These are phyloP conservation scores for Xylaria curta DNA, from an alignment of 495 filamentous ascomycete species.

Conservation along the genomic window DNA sequence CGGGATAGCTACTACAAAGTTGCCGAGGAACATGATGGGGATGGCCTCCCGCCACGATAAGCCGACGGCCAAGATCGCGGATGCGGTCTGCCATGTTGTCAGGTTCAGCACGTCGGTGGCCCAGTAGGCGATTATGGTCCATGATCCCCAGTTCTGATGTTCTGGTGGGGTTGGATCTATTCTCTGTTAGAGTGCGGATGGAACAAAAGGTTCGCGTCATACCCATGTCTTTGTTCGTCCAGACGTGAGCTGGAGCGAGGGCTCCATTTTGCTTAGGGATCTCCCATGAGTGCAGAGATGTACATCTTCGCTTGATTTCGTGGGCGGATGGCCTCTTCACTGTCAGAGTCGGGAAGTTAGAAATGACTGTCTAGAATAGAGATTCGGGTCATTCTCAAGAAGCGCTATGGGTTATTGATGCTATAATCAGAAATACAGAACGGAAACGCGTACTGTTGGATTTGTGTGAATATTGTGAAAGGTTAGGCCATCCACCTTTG, in stretches of 20 bases:
- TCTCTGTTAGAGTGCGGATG: neutral
- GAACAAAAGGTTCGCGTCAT: constrained; percentile 19
- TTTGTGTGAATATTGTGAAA: neutral
- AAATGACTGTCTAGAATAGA: neutral
- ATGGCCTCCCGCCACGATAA: constrained; percentile 67
- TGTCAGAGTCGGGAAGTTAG: neutral
- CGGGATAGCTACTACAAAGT: constrained; percentile 67
- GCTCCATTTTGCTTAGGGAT: constrained; percentile 57
- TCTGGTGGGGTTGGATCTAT: constrained; percentile 54
- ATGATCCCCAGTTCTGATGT: constrained; percentile 57
- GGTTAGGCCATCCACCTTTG: neutral
- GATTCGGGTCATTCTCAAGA: neutral
- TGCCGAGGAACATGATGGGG: constrained; percentile 65
- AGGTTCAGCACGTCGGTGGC: constrained; percentile 68
- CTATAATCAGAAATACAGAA: neutral
- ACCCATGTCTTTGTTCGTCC: constrained; percentile 52
- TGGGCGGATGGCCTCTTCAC: constrained; percentile 31
- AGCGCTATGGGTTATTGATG: neutral
- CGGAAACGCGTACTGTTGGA: constrained; percentile 4
- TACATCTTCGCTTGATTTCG: constrained; percentile 45
- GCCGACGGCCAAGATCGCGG: constrained; percentile 67
- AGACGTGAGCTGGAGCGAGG: constrained; percentile 55
- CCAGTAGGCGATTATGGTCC: constrained; percentile 65
- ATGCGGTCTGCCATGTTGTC: constrained; percentile 66
- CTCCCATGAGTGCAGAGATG: constrained; percentile 52